Evolutionary conservation across 73 alveolate genomes (phyloP).

Genomic region (Stentor coeruleus): DNA sequence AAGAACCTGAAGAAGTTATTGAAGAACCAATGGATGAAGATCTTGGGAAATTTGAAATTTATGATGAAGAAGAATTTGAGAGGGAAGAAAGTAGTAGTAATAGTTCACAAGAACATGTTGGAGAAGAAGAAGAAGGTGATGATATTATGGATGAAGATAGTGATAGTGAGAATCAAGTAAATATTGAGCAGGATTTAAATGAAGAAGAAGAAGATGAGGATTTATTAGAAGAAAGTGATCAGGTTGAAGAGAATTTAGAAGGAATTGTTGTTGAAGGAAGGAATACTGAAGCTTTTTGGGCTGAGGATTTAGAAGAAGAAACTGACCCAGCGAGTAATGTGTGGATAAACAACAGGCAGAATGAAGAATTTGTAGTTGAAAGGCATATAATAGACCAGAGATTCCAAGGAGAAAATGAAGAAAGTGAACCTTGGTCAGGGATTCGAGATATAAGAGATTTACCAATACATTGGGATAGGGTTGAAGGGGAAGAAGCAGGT

Average conservation of each 20-base stretch:
- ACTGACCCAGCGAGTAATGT: constrained; percentile 3
- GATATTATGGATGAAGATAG: background rate
- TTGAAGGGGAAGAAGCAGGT: too few species aligned
- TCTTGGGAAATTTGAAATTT: background rate
- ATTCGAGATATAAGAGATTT: too few species aligned
- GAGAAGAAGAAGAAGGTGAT: background rate
- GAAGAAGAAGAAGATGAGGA: constrained; percentile 19
- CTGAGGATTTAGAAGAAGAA: constrained; percentile 15
- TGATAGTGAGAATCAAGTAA: background rate
- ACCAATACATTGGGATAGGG: too few species aligned
- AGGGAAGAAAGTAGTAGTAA: background rate
- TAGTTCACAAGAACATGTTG: background rate
- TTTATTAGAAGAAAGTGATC: constrained; percentile 8
- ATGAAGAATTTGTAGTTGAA: too few species aligned
- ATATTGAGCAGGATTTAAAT: background rate
- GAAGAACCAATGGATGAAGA: background rate
- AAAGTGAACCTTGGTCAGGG: too few species aligned
- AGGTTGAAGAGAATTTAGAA: constrained; percentile 11
- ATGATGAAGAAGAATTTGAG: background rate
- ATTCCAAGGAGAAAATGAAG: too few species aligned
- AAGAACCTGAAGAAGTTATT: too few species aligned
- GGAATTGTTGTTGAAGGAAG: background rate
- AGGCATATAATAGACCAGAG: too few species aligned
- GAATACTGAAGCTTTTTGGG: constrained; percentile 22
- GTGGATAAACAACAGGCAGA: background rate